Base-by-base conservation (phyloP, 2,329 filamentous ascomycete genomes). In the Sarocladium kiliense region DNA sequence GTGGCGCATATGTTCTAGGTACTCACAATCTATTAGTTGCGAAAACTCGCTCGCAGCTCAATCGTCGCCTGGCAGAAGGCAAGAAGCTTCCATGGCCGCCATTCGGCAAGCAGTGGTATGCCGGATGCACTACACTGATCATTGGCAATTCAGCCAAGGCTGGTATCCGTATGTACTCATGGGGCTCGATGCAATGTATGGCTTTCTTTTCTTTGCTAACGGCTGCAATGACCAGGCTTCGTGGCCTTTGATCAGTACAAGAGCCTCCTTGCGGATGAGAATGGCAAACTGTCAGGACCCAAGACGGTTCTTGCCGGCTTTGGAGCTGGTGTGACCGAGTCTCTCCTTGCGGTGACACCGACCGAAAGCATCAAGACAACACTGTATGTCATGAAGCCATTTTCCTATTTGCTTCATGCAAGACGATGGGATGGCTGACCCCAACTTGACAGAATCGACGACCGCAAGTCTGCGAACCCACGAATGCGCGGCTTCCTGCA, bases 311-410 rank as follows among this genome's bases (percentile, higher is more conserved):
- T 97, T 57, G 92, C 92, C 39, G 94, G 94, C 2, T 96, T 99
- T 66, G 90, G 93, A 57, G 94, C 94, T 9, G 94, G 94, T 56
- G 89, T 96, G 53, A 97, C 93, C 2, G 94, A 99, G 75, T 95
- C 89, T 3, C 74, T 97, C 53, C 75, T 99, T 2, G 94, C 94
- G 11, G 94, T 99, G 32, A 99, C 94, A 32, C 94, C 94, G 0
- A 97, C 95, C 57, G 94, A 99, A 75, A 95, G 90, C 65, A 97
- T 99, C 74, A 99, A 99, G 79, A 99, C 94, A 53, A 95, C 95
- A 63, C 77, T 99, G 81, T 88, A 68, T 54, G 60, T 54, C 30
- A n/a, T 7, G n/a, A 12, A 19, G 6, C 42, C 14, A 7, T 47
- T 11, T 9, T 25, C 19, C n/a, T n/a, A 18, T 16, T 6, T 25